Conservation (phyloP, 305 asterid species). For the Rubia peregrina region DNA sequence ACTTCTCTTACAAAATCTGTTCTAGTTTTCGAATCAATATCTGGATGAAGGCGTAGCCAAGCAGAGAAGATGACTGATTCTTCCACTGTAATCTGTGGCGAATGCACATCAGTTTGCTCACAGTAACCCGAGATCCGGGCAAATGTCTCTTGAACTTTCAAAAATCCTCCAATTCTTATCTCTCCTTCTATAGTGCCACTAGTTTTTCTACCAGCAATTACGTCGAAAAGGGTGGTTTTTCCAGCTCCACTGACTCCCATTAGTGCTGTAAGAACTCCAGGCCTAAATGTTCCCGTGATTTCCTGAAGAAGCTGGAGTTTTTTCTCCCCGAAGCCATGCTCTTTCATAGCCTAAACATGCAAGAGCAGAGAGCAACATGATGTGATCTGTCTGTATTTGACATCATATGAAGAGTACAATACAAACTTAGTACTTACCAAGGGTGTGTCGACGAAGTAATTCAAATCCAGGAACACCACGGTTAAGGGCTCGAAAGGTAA, state of each 20-base stretch:
- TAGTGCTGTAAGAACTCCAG: slow-evolving; percentile 27
- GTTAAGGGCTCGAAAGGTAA: slow-evolving; percentile 34
- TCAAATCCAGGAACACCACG: slow-evolving; percentile 24
- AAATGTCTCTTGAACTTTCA: slow-evolving; percentile 29
- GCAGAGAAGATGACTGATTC: slow-evolving; percentile 9
- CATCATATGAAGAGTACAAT: background rate
- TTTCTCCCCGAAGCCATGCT: slow-evolving; percentile 21
- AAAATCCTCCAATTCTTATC: slow-evolving; percentile 28
- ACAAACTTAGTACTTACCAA: slow-evolving; percentile 14
- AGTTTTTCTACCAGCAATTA: slow-evolving; percentile 32
- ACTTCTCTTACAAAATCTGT: slow-evolving; percentile 69
- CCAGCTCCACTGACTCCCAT: slow-evolving; percentile 32
- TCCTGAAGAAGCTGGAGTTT: slow-evolving; percentile 29
- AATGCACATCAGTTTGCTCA: slow-evolving; percentile 5
- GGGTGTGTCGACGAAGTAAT: slow-evolving; percentile 31
- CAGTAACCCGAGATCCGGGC: slow-evolving; percentile 14
- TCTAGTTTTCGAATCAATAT: slow-evolving; percentile 7
- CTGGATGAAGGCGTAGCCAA: slow-evolving; percentile 8
- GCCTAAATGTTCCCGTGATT: slow-evolving; percentile 26
- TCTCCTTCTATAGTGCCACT: slow-evolving; percentile 29
- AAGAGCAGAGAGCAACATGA: background rate
- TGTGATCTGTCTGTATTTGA: background rate
- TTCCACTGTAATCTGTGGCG: slow-evolving; percentile 2
- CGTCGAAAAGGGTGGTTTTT: slow-evolving; percentile 36
- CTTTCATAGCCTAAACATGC: slow-evolving; percentile 28